phyloP scores from a whole-genome alignment of 2,329 filamentous ascomycete species.

The Fusarium tjaetaba region DNA sequence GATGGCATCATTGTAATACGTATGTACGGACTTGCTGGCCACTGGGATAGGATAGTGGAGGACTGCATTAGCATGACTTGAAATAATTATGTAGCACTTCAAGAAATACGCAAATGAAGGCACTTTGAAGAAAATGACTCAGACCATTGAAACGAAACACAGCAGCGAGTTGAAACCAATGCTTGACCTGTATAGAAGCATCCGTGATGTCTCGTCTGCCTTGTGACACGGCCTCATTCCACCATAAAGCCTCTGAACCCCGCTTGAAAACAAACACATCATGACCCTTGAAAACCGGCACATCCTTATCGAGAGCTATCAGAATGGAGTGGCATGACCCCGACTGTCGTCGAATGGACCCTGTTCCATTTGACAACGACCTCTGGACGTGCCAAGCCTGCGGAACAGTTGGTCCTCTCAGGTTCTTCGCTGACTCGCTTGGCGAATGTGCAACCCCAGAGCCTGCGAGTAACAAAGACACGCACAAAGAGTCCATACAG shows the following conservation, averaged over 20 bases:
- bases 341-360: conserved; percentile 10
- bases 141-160: background rate
- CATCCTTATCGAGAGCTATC: background rate
- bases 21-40: background rate
- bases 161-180: background rate
- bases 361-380: background rate
- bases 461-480: background rate
- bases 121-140: background rate
- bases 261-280: background rate
- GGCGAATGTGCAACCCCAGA: background rate
- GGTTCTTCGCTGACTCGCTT: background rate
- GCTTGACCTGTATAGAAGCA: background rate
- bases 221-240: background rate
- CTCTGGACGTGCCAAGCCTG: conserved; percentile 20
- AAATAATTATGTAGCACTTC: background rate
- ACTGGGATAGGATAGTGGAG: background rate
- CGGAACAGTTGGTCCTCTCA: conserved; percentile 10
- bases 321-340: conserved; percentile 24
- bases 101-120: background rate
- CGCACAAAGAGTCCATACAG: background rate
- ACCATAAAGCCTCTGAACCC: conserved; percentile 11
- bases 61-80: background rate
- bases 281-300: background rate
- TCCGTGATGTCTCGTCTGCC: background rate
- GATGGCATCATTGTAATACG: background rate